These are phyloP conservation scores for Zygosaccharomyces pseudobailii DNA, from an alignment of 1,139 yeast species.

Conservation along the genomic window DNA sequence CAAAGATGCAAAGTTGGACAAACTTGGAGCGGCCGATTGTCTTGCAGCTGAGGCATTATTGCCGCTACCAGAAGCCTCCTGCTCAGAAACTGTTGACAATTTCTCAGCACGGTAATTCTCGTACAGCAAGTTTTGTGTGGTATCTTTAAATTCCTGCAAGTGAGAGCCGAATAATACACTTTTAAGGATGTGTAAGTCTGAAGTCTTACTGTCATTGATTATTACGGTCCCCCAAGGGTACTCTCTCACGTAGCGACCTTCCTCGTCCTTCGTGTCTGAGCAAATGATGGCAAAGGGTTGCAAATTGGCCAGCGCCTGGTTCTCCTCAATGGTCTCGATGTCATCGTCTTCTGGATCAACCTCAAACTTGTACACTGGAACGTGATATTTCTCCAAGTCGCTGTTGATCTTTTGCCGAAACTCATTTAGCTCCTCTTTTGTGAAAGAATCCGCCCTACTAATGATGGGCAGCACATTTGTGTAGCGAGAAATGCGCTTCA, in stretches of 20 bases:
- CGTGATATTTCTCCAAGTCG: slow-evolving; percentile 60
- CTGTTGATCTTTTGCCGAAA: slow-evolving; percentile 51
- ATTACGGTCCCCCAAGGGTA: slow-evolving; percentile 72
- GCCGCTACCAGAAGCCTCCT: slow-evolving; percentile 2
- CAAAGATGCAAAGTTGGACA: slow-evolving; percentile 34
- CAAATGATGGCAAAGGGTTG: slow-evolving; percentile 73
- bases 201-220: slow-evolving; percentile 49
- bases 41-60: slow-evolving; percentile 19
- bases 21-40: slow-evolving; percentile 34
- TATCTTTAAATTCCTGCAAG: slow-evolving; percentile 74
- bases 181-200: slow-evolving; percentile 60
- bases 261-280: slow-evolving; percentile 49
- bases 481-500: slow-evolving; percentile 62
- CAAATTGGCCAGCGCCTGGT: slow-evolving; percentile 51
- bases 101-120: slow-evolving; percentile 77
- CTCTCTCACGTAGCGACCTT: slow-evolving; percentile 60
- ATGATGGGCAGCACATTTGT: slow-evolving; percentile 72
- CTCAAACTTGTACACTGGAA: slow-evolving; percentile 67
- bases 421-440: slow-evolving; percentile 49
- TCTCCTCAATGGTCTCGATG: slow-evolving; percentile 63
- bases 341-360: slow-evolving; percentile 53
- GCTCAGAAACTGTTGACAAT: slow-evolving; percentile 41
- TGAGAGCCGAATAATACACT: slow-evolving; percentile 71
- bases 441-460: slow-evolving; percentile 65
- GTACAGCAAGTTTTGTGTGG: slow-evolving; percentile 72